Base-by-base conservation (phyloP, 106 monocot species). In the Hemerocallis citrina region DNA sequence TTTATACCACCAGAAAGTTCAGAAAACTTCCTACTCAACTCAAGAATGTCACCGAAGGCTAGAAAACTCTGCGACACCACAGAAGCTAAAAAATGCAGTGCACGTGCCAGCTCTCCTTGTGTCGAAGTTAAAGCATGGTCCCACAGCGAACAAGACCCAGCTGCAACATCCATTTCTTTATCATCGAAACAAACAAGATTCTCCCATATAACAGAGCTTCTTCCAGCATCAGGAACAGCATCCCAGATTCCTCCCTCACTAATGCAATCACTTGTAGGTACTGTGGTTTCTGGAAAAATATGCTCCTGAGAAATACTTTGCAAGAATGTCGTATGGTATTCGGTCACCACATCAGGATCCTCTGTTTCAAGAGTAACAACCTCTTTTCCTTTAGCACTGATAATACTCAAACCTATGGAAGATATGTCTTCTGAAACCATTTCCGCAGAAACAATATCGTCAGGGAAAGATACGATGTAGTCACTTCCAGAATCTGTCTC, bases 1-100 rank as follows among this genome's bases (percentile, higher is more conserved):
- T 88, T 92, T 47, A 98, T 77, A 38, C 98, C 88, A 73, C 98
- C 98, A 49, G 92, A 77, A 68, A 98, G 87, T 80, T 92, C 92
- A 64, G 88, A 57, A 75, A 67, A 92, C 44, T 98, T 98, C 43
- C 66, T 88, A 61, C 92, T 62, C 80, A 98, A 69, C 71, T 98
- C 98, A 71, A 98, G 91, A 71, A 98, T 98, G 60, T 98, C 98
- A 38, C 98, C 98, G 78, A 98, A 98, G 54, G 98, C 98, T 32
- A 99, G 68, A 72, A 92, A 99, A 43, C 98, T 92, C 56, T 99
- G 98, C 63, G 98, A 92, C 24, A 92, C 98, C 22, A 92, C 92
- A 46, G 92, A 99, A 61, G 98, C 92, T 45, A 92, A 77, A 80
- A 82, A 99, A 21, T 88, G 91, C 35, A 99, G 57, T 50, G 98